Evolutionary conservation across 441 rosid species (phyloP).

Genomic region (Eruca vesicaria): DNA sequence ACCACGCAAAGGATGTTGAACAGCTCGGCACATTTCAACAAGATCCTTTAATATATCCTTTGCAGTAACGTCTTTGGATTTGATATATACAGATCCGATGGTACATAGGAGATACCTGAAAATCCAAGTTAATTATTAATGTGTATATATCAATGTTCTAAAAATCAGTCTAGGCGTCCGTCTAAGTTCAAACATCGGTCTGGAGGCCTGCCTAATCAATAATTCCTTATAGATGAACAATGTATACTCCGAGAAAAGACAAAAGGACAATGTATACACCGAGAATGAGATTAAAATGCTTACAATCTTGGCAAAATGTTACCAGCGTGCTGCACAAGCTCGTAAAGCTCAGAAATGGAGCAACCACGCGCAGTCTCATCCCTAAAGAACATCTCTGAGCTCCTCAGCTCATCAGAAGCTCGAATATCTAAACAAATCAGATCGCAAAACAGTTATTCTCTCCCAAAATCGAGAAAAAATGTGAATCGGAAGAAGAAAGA

Average conservation of each 20-base stretch:
- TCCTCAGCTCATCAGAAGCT: slow-evolving; percentile 90
- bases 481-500: slow-evolving; percentile 1
- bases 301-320: slow-evolving; percentile 97
- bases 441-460: not conserved
- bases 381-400: slow-evolving; percentile 84
- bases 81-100: slow-evolving; percentile 74
- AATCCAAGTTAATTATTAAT: not conserved
- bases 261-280: not conserved
- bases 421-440: slow-evolving; percentile 65
- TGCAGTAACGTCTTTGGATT: slow-evolving; percentile 72
- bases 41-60: slow-evolving; percentile 80
- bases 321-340: slow-evolving; percentile 97
- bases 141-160: too few species aligned
- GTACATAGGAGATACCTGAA: slow-evolving; percentile 80
- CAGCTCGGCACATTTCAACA: slow-evolving; percentile 81
- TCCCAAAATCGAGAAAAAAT: not conserved
- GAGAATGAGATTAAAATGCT: slow-evolving; percentile 35
- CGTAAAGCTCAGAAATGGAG: slow-evolving; percentile 91
- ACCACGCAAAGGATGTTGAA: slow-evolving; percentile 81
- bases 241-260: not conserved
- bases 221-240: not conserved
- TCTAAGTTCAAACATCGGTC: too few species aligned
- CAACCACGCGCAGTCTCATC: slow-evolving; percentile 89
- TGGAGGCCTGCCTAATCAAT: too few species aligned
- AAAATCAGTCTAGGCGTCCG: too few species aligned